Base-by-base conservation (phyloP, 2,329 filamentous ascomycete species). In the Chaetothyriales sp. region DNA sequence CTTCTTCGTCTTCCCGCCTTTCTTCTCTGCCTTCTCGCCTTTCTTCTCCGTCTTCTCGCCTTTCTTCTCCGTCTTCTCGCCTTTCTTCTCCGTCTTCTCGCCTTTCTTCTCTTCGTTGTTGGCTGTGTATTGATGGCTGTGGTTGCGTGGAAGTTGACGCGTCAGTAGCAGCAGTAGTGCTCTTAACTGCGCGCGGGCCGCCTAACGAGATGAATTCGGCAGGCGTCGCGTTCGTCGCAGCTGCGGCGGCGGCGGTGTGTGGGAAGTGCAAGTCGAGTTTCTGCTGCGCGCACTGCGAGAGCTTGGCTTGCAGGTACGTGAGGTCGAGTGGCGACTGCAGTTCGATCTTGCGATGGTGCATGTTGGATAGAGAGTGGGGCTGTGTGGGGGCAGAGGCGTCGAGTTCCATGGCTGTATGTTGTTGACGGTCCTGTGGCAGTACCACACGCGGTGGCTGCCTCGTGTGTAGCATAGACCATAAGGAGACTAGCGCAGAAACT, bases 311-410 rank as follows among this genome's bases (percentile, higher is more conserved):
- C 47, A 75, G 70, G 54, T 73, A 74, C 50, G 67, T 69, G 48
- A 74, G 69, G 64, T 75, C 72, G 53, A 67, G 66, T 51, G 71
- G 64, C 45, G 72, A 70, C 61, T 75, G 72, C n/a, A 75, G 68
- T 54, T 74, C 72, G 61, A 75, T 69, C 60, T 73, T 74, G 58
- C 72, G 70, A 58, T 74, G 67, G 60, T 72, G 68, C 44, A 65
- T 60, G 54, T 63, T 54, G 5, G 54, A 74, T 2, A 15, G 33
- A 9, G 10, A 10, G 10, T 40, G 33, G 33, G 33, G 10, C 33
- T 15, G 33, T 5, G 15, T 5, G 33, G 33, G 4, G 10, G 33
- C 15, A 40, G 33, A 40, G 10, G 33, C 22, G 6, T 25, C 22
- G 22, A 25, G 22, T 25, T 25, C 4, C 33, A 40, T 40, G 9